Evolutionary conservation across 768 basidiomycete species (phyloP), one percentile per base, ranked within the genome.

Genomic region (Lactarius hatsudake): DNA sequence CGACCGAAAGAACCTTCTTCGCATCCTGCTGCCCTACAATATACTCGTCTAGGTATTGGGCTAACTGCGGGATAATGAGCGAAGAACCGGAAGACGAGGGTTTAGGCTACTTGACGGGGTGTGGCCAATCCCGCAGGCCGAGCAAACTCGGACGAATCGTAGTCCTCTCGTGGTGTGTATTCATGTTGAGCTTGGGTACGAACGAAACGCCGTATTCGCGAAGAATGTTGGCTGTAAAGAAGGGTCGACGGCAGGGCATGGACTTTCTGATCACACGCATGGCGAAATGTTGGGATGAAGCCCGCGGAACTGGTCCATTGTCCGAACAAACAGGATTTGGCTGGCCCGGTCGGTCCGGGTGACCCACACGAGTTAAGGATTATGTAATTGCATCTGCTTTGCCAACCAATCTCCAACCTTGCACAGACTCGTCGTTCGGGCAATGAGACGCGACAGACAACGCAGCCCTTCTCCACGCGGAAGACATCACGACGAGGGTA

Each of bases 1-100:
- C 96, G 57, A 98, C 96, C 43, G 93, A 91, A 38, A 98, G 84
- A 28, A 92, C 89, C 74, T 94, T 94, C 85, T 98, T 98, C 3
- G 96, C 95, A 66, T 83, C 84, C 71, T 93, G 90, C 75, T 98
- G 96, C 1, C 96, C 96, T 20, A 98, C 84, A 43, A 98, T 87
- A 73, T 89, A 97, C 74, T 93, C 87, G 71, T 93, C 88, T 45
- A 97, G 84, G 76, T 93, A 95, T 74, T 89, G 84, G 8, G 87
- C 88, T 54, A 96, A 84, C 93, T 96, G 59, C 36, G 59, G 23
- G 42, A 28, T 34, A 2, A 70, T 69, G 59, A 71, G 57, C 55
- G 23, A 45, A 2, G 32, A 18, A 30, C 12, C 15, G 9, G 13
- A 48, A 59, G 23, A 40, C 23, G n/a, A 42, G 17, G 10, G 54